Conservation (phyloP, 306 rosid genomes). For the Hippophae rhamnoides region DNA sequence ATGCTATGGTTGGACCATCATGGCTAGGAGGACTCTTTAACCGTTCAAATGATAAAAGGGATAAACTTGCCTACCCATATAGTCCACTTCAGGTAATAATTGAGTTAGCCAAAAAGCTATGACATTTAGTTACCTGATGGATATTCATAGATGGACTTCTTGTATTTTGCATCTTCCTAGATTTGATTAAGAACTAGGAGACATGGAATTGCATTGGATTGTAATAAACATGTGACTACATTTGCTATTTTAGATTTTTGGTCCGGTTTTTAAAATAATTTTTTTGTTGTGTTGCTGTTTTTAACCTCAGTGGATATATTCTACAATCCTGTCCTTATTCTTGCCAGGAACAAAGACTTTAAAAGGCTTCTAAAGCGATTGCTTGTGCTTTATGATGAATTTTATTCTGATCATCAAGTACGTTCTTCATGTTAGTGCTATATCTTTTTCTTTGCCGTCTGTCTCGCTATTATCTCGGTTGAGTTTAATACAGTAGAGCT, state of each 20-base stretch:
- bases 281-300: background rate
- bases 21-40: constrained; percentile 80
- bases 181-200: too few species aligned
- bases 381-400: constrained; percentile 66
- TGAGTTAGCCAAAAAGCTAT: background rate
- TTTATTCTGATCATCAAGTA: constrained; percentile 73
- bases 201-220: background rate
- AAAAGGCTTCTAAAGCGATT: constrained; percentile 77
- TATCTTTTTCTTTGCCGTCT: background rate
- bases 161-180: background rate
- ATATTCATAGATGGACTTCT: constrained; percentile 10
- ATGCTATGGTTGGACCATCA: constrained; percentile 94
- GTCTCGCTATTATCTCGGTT: background rate
- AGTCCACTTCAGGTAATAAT: constrained; percentile 63
- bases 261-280: background rate
- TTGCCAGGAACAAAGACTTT: too few species aligned
- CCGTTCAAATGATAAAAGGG: constrained; percentile 38
- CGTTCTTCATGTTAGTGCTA: constrained; percentile 13
- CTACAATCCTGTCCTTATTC: constrained; percentile 10
- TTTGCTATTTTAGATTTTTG: background rate
- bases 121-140: constrained; percentile 7
- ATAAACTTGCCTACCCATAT: constrained; percentile 45
- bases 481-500: background rate
- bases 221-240: background rate
- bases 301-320: background rate